Conservation (phyloP, 2,329 filamentous ascomycete species). For the Aspergillus glaucus region DNA sequence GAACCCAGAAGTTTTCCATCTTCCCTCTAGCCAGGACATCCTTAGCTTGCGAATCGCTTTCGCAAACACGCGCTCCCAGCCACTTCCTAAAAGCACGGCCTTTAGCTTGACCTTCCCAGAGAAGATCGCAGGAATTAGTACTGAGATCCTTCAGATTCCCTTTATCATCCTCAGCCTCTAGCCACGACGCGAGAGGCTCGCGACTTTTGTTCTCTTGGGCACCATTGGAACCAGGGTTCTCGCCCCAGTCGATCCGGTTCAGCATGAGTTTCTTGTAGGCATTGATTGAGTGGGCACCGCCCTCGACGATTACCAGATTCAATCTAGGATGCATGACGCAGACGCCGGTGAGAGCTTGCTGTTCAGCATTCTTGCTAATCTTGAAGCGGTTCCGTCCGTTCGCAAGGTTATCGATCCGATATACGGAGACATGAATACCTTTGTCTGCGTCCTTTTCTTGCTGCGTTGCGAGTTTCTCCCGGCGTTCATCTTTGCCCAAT, state of each 20-base stretch:
- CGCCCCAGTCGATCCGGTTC: constrained; percentile 89
- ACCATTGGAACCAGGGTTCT: constrained; percentile 66
- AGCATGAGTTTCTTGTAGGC: constrained; percentile 91
- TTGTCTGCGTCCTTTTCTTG: constrained; percentile 83
- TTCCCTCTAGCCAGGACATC: constrained; percentile 73
- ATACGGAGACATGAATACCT: constrained; percentile 79
- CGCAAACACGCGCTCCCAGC: constrained; percentile 76
- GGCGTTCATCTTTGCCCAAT: constrained; percentile 77
- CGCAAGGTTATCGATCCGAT: constrained; percentile 80
- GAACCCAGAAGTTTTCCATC: constrained; percentile 92
- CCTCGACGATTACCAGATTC: constrained; percentile 86
- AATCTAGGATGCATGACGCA: constrained; percentile 86
- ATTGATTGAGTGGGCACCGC: constrained; percentile 73
- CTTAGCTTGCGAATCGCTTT: constrained; percentile 82
- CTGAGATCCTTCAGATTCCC: constrained; percentile 76
- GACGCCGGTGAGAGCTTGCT: constrained; percentile 78
- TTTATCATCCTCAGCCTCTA: constrained; percentile 70
- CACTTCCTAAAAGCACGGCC: constrained; percentile 76
- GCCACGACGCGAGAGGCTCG: constrained; percentile 62
- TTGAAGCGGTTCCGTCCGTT: constrained; percentile 94
- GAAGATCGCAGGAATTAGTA: constrained; percentile 70
- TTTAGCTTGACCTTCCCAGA: constrained; percentile 90
- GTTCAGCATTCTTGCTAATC: constrained; percentile 85
- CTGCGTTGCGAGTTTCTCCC: constrained; percentile 74
- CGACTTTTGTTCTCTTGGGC: constrained; percentile 52